Conservation (phyloP, 768 basidiomycete species). For the Boletus pseudopeckii region DNA sequence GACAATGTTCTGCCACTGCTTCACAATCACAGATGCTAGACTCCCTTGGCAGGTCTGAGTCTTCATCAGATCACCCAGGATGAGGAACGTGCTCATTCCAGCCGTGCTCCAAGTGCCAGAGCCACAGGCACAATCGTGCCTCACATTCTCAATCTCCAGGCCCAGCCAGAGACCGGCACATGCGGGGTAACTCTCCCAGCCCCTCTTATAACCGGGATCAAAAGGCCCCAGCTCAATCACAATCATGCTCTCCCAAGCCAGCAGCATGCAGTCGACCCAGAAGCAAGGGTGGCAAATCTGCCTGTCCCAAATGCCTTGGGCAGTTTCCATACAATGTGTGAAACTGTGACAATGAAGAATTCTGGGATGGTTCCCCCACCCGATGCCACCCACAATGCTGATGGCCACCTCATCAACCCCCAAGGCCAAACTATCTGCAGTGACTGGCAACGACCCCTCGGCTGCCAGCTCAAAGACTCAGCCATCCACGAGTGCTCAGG, state of each 20-base stretch:
- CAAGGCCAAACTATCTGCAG: neutral
- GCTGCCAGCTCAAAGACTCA: neutral
- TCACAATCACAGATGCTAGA: too few relatives aligned
- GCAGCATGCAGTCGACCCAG: neutral
- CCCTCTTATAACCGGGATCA: too few relatives aligned
- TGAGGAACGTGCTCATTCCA: too few relatives aligned
- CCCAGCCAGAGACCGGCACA: neutral
- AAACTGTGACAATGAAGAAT: neutral
- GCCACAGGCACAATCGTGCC: too few relatives aligned
- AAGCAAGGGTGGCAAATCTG: neutral
- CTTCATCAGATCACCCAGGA: too few relatives aligned
- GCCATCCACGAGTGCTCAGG: neutral
- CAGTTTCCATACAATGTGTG: neutral
- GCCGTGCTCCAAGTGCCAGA: too few relatives aligned
- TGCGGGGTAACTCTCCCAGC: neutral
- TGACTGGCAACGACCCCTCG: neutral
- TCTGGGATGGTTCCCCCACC: neutral
- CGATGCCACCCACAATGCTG: neutral
- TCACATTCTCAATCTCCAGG: too few relatives aligned
- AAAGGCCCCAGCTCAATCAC: too few relatives aligned
- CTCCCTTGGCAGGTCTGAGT: too few relatives aligned
- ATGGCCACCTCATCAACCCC: neutral
- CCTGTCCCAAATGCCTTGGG: neutral
- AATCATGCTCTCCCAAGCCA: too few relatives aligned
- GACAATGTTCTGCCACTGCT: too few relatives aligned